Percentiles rank a stretch among this genome's conserved stretches.
phyloP scores from a whole-genome alignment of 163 green algal genomes.

The Prototheca cutis region DNA sequence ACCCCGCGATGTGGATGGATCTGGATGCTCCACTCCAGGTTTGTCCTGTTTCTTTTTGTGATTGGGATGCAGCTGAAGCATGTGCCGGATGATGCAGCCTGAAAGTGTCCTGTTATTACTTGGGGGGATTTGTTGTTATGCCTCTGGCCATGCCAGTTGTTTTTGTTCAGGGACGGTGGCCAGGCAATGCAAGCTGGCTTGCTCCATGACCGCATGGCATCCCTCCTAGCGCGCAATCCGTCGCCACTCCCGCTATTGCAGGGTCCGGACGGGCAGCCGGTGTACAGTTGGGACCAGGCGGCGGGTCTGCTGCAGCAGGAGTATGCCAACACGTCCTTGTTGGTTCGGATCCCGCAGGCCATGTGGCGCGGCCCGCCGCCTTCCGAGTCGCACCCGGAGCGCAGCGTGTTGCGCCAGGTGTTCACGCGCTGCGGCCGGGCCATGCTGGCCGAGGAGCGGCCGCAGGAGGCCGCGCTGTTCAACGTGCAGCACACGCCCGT shows the following conservation, averaged over 20 bases:
- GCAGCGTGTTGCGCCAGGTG: neutral
- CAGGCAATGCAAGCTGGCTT: no score
- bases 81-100: no score
- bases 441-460: neutral
- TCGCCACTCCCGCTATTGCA: no score
- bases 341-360: conserved; percentile 18
- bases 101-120: no score
- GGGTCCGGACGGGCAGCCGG: neutral
- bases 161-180: no score
- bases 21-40: no score
- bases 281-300: neutral
- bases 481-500: conserved; percentile 10
- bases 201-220: no score
- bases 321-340: conserved; percentile 4
- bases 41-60: no score
- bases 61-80: no score
- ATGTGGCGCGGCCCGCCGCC: conserved; percentile 17
- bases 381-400: conserved; percentile 16
- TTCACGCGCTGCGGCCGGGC: neutral
- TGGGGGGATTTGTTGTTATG: no score
- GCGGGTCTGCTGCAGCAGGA: neutral
- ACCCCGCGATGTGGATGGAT: conserved; percentile 35
- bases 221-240: no score
- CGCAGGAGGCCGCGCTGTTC: conserved; percentile 23
- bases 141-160: no score